Base-by-base conservation (phyloP, 2,329 filamentous ascomycete genomes). In the Lojkania enalia region DNA sequence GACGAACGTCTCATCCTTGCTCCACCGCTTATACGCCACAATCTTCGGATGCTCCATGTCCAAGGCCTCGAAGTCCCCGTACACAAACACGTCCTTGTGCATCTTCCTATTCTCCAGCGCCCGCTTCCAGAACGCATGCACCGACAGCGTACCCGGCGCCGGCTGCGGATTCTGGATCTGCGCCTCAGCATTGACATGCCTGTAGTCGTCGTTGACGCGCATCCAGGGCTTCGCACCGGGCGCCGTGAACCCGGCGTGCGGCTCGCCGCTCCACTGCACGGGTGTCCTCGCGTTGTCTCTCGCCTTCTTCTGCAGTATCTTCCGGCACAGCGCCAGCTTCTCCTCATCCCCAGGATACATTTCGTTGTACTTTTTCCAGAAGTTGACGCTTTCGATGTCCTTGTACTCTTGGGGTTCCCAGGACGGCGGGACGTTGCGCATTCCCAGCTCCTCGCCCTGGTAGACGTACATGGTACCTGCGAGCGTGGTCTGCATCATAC, bases 201-300 rank as follows among this genome's bases (percentile, higher is more conserved):
- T 67, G 58, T 79, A 82, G 48, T 80, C 74, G 25, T 80, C 77
- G 51, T 82, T 77, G 4, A 81, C 73, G 13, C 78, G 73, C 80
- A 85, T 84, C 81, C 82, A 85, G 0, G 82, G 80, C 25, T 71
- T 73, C 0, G 73, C 74, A 0, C 68, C 67, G 1, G 68, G 52
- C 11, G 71, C 66, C 5, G 82, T 83, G 70, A 88, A 88, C 2
- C 85, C 85, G 0, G 79, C 81, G 51, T 84, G 77, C 1, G 73
- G 57, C 0, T 70, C 67, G 1, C 63, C 69, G 38, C 76, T 74
- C 85, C 85, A 88, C 57, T 87, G 84, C 71, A 89, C 81, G 0
- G 85, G 85, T 3, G 81, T 78, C 13, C 85, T 75, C 7, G 83
- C 79, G 57, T 87, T 81, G 63, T 88, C 85, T 31, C 84, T 74